phyloP scores from a whole-genome alignment of 768 basidiomycete genomes.

The Lyophyllum semitale region DNA sequence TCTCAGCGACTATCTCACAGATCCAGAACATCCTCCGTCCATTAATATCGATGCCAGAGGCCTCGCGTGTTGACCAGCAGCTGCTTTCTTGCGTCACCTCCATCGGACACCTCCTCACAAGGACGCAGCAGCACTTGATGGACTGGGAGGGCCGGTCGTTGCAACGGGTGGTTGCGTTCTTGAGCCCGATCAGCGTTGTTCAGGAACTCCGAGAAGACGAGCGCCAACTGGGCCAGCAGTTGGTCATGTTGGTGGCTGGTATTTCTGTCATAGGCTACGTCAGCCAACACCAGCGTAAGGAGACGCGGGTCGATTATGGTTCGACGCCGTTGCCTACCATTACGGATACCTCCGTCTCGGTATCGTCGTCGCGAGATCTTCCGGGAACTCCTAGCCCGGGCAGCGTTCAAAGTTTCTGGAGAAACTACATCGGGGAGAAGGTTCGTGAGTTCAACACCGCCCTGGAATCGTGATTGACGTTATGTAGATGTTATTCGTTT shows the following conservation, averaged over 20 bases:
- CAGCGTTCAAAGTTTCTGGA: slow-evolving; percentile 26
- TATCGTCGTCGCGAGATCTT: too few species aligned
- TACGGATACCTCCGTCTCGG: too few species aligned
- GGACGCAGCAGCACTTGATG: slow-evolving; percentile 19
- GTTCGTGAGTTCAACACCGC: too few species aligned
- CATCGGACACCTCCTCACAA: slow-evolving; percentile 19
- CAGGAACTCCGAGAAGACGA: slow-evolving; percentile 24
- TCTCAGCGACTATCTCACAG: slow-evolving; percentile 16
- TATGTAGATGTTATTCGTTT: slow-evolving; percentile 1
- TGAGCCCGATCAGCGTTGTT: slow-evolving; percentile 20
- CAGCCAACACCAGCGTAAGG: slow-evolving; percentile 11
- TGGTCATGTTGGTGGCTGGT: slow-evolving; percentile 21
- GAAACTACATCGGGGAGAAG: slow-evolving; percentile 22
- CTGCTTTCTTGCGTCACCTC: slow-evolving; percentile 15
- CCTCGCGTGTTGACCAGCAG: slow-evolving; percentile 6
- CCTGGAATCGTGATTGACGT: too few species aligned
- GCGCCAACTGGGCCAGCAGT: slow-evolving; percentile 20
- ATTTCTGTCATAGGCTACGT: slow-evolving; percentile 4
- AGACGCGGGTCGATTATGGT: too few species aligned
- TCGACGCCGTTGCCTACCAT: too few species aligned
- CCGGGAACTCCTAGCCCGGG: too few species aligned
- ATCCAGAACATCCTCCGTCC: slow-evolving; percentile 20
- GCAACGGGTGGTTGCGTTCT: slow-evolving; percentile 17
- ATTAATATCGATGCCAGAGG: background rate
- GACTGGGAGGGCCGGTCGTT: slow-evolving; percentile 17